A percentile compares a stretch with the other conserved stretches of the same genome.
These are phyloP conservation scores for Entonaema liquescens DNA, from an alignment of 495 filamentous ascomycete species.

Conservation along the genomic window DNA sequence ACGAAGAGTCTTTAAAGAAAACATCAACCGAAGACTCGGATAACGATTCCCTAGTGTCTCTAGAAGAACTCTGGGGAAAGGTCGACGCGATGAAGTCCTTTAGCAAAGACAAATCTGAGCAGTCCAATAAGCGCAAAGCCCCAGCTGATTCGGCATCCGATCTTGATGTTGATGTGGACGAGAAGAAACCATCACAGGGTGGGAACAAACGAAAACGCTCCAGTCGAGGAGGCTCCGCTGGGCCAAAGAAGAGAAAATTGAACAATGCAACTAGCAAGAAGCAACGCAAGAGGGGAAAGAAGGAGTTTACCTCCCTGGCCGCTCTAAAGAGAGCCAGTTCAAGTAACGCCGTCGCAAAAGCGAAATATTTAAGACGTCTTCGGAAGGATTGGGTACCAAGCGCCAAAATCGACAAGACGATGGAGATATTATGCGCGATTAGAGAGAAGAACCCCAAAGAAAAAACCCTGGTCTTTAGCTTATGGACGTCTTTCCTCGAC, in stretches of 20 bases:
- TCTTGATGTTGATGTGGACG: not conserved
- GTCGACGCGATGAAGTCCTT: not conserved
- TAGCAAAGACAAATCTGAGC: not conserved
- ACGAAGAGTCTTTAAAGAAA: constrained; percentile 8
- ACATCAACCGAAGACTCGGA: constrained; percentile 15
- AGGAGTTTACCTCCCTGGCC: constrained; percentile 63
- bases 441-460: constrained; percentile 54
- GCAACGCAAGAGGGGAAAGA: constrained; percentile 50
- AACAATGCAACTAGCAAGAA: constrained; percentile 10
- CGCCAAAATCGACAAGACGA: constrained; percentile 76
- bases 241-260: constrained; percentile 41
- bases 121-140: constrained; percentile 12
- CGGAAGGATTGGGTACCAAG: constrained; percentile 71
- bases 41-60: constrained; percentile 14
- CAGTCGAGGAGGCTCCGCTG: constrained; percentile 15
- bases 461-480: constrained; percentile 93
- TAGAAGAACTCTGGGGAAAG: constrained; percentile 10
- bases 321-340: constrained; percentile 70
- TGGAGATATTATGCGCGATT: constrained; percentile 66
- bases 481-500: constrained; percentile 91
- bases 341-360: constrained; percentile 66
- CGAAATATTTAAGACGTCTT: constrained; percentile 65
- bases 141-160: constrained; percentile 8
- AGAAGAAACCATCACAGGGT: not conserved
- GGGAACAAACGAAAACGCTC: constrained; percentile 34